Percentiles rank a stretch among this genome's conserved stretches.
Conservation (phyloP, 2,329 filamentous ascomycete species). For the Xylariaceae sp. region DNA sequence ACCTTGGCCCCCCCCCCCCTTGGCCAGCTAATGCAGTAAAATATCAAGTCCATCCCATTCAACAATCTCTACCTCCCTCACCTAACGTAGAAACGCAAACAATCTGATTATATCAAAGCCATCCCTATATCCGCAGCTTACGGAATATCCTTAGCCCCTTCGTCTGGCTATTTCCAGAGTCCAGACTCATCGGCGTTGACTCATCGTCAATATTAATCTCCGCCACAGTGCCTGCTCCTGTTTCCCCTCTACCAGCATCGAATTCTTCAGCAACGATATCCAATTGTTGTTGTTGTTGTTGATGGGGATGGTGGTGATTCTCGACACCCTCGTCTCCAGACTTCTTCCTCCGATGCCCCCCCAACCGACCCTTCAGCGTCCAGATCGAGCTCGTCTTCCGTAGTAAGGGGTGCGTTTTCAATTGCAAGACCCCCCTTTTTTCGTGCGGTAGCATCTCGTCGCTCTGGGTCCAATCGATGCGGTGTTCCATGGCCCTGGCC, state of each 20-base stretch:
- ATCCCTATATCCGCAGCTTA: slow-evolving; percentile 4
- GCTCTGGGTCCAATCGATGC: slow-evolving; percentile 57
- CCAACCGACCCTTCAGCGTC: slow-evolving; percentile 42
- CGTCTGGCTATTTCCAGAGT: slow-evolving; percentile 8
- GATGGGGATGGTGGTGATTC: no score
- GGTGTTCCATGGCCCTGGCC: slow-evolving; percentile 33
- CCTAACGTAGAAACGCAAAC: no score
- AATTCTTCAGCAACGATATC: no score
- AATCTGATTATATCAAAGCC: not conserved
- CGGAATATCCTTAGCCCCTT: slow-evolving; percentile 8
- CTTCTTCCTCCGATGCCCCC: slow-evolving; percentile 27
- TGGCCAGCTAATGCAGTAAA: no score
- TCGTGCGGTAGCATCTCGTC: slow-evolving; percentile 39
- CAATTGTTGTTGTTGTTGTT: no score
- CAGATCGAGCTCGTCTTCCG: slow-evolving; percentile 47
- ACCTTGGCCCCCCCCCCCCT: no score
- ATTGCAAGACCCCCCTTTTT: slow-evolving; percentile 6
- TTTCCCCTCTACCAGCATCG: slow-evolving; percentile 11
- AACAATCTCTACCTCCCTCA: no score
- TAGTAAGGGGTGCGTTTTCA: slow-evolving; percentile 30
- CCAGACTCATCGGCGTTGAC: slow-evolving; percentile 15
- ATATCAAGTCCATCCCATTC: no score
- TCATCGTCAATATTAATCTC: slow-evolving; percentile 13
- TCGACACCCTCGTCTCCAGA: slow-evolving; percentile 16
- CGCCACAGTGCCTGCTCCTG: slow-evolving; percentile 9